Percentiles rank a stretch among this genome's conserved stretches.
phyloP scores from a whole-genome alignment of 306 rosid genomes.

The Sindora glabra region DNA sequence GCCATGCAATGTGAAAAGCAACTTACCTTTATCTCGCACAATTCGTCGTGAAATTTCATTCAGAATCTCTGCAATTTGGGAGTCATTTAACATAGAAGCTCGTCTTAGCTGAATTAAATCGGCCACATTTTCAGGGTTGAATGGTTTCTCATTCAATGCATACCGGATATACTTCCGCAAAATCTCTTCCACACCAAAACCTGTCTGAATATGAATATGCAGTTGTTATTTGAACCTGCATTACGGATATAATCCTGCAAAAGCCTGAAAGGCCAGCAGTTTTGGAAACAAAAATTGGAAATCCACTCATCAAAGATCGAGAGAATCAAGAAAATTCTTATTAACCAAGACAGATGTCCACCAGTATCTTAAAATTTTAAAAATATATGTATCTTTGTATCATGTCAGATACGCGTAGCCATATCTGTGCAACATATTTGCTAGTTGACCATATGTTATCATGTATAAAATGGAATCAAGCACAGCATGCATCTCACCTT shows the following conservation, averaged over 20 bases:
- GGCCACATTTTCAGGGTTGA: conserved; percentile 76
- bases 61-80: conserved; percentile 59
- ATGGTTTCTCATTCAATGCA: conserved; percentile 83
- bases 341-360: not conserved
- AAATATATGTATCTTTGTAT: too few species aligned
- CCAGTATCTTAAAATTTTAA: too few species aligned
- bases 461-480: not conserved
- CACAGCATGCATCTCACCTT: conserved; percentile 41
- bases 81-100: conserved; percentile 58
- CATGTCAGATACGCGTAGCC: too few species aligned
- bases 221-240: conserved; percentile 17
- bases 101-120: conserved; percentile 64
- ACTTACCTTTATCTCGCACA: conserved; percentile 78
- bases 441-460: not conserved
- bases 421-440: too few species aligned
- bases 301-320: not conserved
- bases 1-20: not conserved
- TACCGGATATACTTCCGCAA: conserved; percentile 87
- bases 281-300: not conserved
- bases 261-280: not conserved
- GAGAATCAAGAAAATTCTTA: not conserved
- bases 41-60: conserved; percentile 83
- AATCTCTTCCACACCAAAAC: conserved; percentile 56
- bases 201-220: conserved; percentile 59
- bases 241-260: not conserved